phyloP scores from a whole-genome alignment of 306 rosid genomes.

The Cotoneaster glaucophyllus region DNA sequence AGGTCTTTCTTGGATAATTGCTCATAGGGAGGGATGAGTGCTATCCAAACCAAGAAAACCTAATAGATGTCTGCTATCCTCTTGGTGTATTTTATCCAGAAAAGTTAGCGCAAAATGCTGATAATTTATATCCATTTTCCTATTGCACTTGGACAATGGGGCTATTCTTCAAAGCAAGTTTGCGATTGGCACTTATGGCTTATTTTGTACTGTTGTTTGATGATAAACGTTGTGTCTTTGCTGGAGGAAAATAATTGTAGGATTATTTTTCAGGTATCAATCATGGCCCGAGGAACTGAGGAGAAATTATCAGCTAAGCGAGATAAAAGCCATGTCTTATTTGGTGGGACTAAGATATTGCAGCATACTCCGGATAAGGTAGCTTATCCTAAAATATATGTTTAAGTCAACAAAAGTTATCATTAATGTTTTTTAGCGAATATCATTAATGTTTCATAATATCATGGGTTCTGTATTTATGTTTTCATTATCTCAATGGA shows the following conservation, averaged over 20 bases:
- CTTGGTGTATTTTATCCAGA: background rate
- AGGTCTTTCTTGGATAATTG: background rate
- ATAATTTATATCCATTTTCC: background rate
- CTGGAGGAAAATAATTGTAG: background rate
- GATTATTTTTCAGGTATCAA: slow-evolving; percentile 56
- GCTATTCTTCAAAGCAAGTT: background rate
- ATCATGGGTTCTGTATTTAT: slow-evolving; percentile 16
- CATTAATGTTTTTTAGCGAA: background rate
- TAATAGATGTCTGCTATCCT: background rate
- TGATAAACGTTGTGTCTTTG: background rate
- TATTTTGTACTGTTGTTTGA: background rate
- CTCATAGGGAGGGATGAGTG: background rate
- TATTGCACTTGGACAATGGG: background rate
- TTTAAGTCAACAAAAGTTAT: background rate
- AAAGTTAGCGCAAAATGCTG: background rate
- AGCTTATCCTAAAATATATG: background rate
- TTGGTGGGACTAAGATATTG: slow-evolving; percentile 96
- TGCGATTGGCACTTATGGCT: background rate
- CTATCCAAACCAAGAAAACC: background rate
- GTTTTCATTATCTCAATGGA: slow-evolving; percentile 26
- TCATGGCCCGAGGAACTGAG: slow-evolving; percentile 56
- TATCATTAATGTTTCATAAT: slow-evolving; percentile 1
- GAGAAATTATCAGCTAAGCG: slow-evolving; percentile 78
- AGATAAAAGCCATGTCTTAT: slow-evolving; percentile 84
- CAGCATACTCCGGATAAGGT: slow-evolving; percentile 98